phyloP scores from a whole-genome alignment of 2,329 filamentous ascomycete genomes.

The Phialophora chinensis region DNA sequence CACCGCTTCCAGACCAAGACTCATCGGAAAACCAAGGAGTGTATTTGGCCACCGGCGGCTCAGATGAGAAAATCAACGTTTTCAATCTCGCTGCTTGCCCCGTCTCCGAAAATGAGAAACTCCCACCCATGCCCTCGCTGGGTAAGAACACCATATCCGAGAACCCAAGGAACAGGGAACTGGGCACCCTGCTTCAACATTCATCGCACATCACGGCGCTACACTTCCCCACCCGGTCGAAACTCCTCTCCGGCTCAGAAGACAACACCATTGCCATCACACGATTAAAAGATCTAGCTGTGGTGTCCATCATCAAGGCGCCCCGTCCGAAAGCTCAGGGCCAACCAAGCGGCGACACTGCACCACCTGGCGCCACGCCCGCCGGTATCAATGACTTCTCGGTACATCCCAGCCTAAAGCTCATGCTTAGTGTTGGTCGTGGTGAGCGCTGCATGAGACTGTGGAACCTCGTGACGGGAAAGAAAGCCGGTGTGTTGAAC shows the following conservation, averaged over 20 bases:
- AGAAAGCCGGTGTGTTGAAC: conserved; percentile 90
- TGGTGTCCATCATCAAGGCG: conserved; percentile 85
- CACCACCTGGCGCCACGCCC: conserved; percentile 77
- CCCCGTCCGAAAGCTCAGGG: conserved; percentile 81
- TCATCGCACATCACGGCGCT: conserved; percentile 79
- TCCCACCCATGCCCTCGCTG: conserved; percentile 68
- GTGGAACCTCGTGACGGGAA: conserved; percentile 96
- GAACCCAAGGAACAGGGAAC: conserved; percentile 83
- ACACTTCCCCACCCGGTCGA: conserved; percentile 81
- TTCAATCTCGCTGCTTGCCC: conserved; percentile 82
- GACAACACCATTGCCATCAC: conserved; percentile 91
- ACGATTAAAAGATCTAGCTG: conserved; percentile 84
- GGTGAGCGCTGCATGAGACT: conserved; percentile 90
- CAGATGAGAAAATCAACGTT: conserved; percentile 92
- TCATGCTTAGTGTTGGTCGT: conserved; percentile 91
- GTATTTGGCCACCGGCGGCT: conserved; percentile 87
- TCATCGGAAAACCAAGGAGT: conserved; percentile 72
- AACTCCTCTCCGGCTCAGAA: conserved; percentile 85
- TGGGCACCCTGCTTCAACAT: conserved; percentile 88
- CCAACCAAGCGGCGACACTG: conserved; percentile 87
- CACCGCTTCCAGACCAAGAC: conserved; percentile 68
- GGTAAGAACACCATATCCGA: conserved; percentile 76
- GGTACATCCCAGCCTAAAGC: conserved; percentile 92
- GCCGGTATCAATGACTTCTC: conserved; percentile 94
- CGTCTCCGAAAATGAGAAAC: conserved; percentile 60